phyloP scores from a whole-genome alignment of 768 basidiomycete species.

The Podaxis sp. region DNA sequence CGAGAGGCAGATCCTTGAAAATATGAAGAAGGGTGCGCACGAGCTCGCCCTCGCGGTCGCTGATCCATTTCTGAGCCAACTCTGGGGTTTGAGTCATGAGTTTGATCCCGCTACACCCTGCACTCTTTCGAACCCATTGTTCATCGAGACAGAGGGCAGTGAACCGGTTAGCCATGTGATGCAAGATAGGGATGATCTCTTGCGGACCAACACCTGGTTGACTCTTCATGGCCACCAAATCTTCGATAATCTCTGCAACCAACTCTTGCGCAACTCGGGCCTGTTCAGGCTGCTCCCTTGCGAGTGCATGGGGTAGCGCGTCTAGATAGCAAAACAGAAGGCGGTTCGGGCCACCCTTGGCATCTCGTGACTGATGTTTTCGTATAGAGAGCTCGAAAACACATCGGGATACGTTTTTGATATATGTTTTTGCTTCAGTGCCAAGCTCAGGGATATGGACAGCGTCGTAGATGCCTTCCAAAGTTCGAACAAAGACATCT shows the following conservation, averaged over 20 bases:
- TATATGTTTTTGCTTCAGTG: slow-evolving; percentile 66
- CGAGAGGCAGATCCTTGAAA: slow-evolving; percentile 91
- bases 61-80: slow-evolving; percentile 75
- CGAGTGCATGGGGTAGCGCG: slow-evolving; percentile 72
- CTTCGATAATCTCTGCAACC: slow-evolving; percentile 61
- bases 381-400: slow-evolving; percentile 78
- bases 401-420: slow-evolving; percentile 66
- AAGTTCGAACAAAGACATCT: slow-evolving; percentile 62
- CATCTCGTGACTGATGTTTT: slow-evolving; percentile 53
- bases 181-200: slow-evolving; percentile 67
- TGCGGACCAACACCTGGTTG: slow-evolving; percentile 45
- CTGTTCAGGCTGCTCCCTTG: slow-evolving; percentile 63
- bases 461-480: slow-evolving; percentile 81
- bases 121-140: slow-evolving; percentile 85
- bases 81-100: slow-evolving; percentile 74
- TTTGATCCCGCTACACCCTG: slow-evolving; percentile 84
- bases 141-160: slow-evolving; percentile 88
- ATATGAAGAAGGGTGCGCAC: slow-evolving; percentile 88
- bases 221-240: slow-evolving; percentile 59
- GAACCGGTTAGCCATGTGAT: slow-evolving; percentile 83
- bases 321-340: slow-evolving; percentile 77
- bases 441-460: slow-evolving; percentile 68
- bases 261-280: slow-evolving; percentile 58
- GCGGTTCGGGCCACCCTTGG: slow-evolving; percentile 54
- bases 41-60: slow-evolving; percentile 86